Evolutionary conservation across 495 filamentous ascomycete genomes (phyloP), one percentile per base, ranked within the genome.

Genomic region (Talaromyces liani): DNA sequence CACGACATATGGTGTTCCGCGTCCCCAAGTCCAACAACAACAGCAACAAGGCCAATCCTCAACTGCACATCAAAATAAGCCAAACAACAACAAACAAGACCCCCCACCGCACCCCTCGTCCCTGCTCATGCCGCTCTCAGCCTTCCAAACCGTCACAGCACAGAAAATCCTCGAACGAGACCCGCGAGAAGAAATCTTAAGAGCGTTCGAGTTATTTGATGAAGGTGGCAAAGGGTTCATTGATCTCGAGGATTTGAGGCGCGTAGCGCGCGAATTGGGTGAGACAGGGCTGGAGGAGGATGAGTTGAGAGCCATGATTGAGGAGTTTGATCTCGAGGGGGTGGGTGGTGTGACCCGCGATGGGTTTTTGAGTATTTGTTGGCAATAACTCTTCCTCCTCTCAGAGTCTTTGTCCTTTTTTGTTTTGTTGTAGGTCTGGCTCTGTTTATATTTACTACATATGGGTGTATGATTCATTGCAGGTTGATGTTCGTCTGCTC

Each of bases 291-390:
- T 98, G 45, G 91, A 95, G 69, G 93, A 98, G 70, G 91, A 95
- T 66, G 93, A 98, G 75, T 76, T 98, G 51, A 79, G 82, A 64
- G 91, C 93, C 70, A 98, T 98, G 94, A 91, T 98, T 78, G 92
- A 97, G 75, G 94, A 98, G 79, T 98, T 98, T 82, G 94, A 98
- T 80, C 78, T 97, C 63, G 89, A 93, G 72, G 92, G 91, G 0
- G 93, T 95, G 67, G 91, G 91, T 6, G 91, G 87, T 66, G 94
- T 98, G 63, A 90, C 86, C 66, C 80, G 87, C 69, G 93, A 97
- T 64, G 93, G 94, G 74, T 98, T 98, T 81, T 82, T 97, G 64
- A 81, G 81, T 31, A 92, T 93, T 68, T 93, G 90, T 71, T 80
- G 82, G 76, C 81, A 82, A 69, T 82, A 67, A 76, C 25, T 61